phyloP scores from a whole-genome alignment of 257 asterid species.

The Solanum lignicaule region DNA sequence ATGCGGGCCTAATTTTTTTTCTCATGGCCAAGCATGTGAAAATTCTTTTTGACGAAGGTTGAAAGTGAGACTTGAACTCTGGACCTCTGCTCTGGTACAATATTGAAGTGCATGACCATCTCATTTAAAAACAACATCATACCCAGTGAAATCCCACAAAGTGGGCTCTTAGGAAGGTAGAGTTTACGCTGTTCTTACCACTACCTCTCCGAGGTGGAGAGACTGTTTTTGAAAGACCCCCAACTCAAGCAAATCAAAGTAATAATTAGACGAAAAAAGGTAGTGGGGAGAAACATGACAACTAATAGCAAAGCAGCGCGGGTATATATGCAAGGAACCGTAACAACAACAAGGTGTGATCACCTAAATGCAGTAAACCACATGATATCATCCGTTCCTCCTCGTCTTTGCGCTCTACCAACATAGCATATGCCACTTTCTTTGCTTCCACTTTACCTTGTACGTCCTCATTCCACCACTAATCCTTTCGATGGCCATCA shows the following conservation, averaged over 20 bases:
- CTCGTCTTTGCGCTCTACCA: background rate
- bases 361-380: background rate
- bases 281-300: too few relatives aligned
- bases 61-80: background rate
- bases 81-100: background rate
- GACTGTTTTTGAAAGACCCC: too few relatives aligned
- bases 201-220: background rate
- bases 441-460: background rate
- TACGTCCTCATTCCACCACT: background rate
- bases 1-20: background rate
- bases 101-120: background rate
- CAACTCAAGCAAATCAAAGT: too few relatives aligned
- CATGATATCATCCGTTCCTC: background rate
- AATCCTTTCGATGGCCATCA: background rate
- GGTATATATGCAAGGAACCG: too few relatives aligned
- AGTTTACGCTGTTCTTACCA: background rate
- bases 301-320: too few relatives aligned
- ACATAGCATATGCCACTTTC: background rate
- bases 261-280: too few relatives aligned
- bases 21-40: background rate
- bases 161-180: background rate
- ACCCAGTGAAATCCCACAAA: background rate
- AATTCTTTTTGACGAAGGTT: background rate
- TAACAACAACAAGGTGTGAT: background rate
- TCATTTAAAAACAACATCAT: background rate